Evolutionary conservation across 1,139 yeast species (phyloP), one percentile per base, ranked within the genome.

Genomic region (Saccharomyces hybrid): DNA sequence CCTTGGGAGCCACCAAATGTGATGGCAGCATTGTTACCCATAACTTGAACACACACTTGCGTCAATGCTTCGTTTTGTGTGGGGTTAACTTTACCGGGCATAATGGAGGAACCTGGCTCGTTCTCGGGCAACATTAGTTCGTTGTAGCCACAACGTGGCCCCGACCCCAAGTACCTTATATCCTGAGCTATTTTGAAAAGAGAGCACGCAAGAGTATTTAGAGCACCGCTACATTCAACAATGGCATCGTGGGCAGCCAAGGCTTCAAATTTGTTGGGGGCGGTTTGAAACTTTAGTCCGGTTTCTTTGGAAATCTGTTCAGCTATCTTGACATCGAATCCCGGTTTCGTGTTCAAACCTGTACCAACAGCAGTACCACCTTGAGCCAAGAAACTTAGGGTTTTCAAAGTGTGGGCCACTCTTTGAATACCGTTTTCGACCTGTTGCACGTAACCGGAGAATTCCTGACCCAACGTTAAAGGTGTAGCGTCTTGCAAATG

Each of bases 291-390:
- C 58, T 84, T 83, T 68, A 88, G 79, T 53, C 97, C 97, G 53
- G 98, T 89, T 73, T 89, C 81, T 64, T 81, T 80, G 57, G 95
- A 73, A 48, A 90, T 95, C 51, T 66, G 66, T 19, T 60, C 67
- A 19, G 73, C 73, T 63, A 93, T 82, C 67, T 86, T 83, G 63
- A 77, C 83, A 68, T 90, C 96, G 72, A 88, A 93, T 19, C 98
- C 98, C 71, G 82, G 81, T 53, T 63, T 85, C 74, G 99, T 91
- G 82, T 93, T 93, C 65, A 93, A 82, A 61, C 99, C 99, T 56
- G 99, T 93, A 66, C 99, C 99, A 56, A 93, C 99, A 58, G 99
- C 99, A 61, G 99, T 93, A 75, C 99, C 99, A 76, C 99, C 99
- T 79, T 93, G 99, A 53, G 99, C 99, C 66, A 93, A 81, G 70